phyloP scores from a whole-genome alignment of 2,329 filamentous ascomycete genomes.

The Elsinoe arachidis region DNA sequence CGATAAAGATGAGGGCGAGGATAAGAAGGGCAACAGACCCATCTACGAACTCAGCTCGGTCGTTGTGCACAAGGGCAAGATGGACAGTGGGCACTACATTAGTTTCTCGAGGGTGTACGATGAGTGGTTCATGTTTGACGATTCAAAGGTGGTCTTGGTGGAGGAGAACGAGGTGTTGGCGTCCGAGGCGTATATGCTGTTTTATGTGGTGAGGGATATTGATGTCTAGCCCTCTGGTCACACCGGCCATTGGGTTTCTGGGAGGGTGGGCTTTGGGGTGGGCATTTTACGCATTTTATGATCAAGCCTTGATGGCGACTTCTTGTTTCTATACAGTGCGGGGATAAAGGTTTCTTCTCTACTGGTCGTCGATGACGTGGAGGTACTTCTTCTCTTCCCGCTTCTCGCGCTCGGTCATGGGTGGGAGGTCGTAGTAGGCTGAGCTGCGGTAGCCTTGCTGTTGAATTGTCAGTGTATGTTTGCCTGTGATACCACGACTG shows the following conservation, averaged over 20 bases:
- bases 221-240: neutral
- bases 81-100: conserved; percentile 86
- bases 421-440: conserved; percentile 85
- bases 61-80: conserved; percentile 85
- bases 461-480: conserved; percentile 28
- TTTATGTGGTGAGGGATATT: conserved; percentile 49
- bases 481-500: conserved; percentile 16
- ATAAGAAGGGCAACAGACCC: conserved; percentile 41
- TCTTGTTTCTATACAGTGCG: conserved; percentile 7
- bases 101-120: conserved; percentile 79
- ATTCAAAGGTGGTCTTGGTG: conserved; percentile 81
- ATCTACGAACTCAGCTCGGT: conserved; percentile 83
- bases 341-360: conserved; percentile 26
- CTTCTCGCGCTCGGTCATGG: conserved; percentile 89
- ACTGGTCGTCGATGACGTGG: conserved; percentile 85
- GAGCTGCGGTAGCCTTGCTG: conserved; percentile 86
- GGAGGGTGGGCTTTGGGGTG: neutral
- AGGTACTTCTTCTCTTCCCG: conserved; percentile 93
- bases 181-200: conserved; percentile 82
- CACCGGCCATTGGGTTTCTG: neutral
- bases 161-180: conserved; percentile 75
- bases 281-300: neutral
- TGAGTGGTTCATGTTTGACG: conserved; percentile 93
- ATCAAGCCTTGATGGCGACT: neutral
- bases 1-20: neutral